A percentile compares a stretch with the other conserved stretches of the same genome.
These are phyloP conservation scores for Hygrocybe punicea DNA, from an alignment of 768 basidiomycete genomes.

Conservation along the genomic window DNA sequence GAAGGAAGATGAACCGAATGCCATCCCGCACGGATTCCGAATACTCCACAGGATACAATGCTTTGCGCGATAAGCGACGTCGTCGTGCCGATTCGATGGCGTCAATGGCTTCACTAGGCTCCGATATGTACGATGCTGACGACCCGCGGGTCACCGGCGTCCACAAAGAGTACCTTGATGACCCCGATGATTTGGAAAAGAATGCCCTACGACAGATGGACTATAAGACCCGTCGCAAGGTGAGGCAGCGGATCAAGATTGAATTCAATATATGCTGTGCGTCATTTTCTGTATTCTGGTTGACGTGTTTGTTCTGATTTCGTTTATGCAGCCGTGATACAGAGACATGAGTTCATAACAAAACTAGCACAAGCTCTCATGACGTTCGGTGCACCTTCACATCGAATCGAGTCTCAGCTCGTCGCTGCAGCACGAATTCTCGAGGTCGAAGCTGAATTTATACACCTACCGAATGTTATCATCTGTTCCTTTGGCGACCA, in stretches of 20 bases:
- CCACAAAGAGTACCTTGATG: slow-evolving; percentile 48
- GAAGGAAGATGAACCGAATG: slow-evolving; percentile 7
- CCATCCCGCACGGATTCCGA: slow-evolving; percentile 18
- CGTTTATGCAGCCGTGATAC: slow-evolving; percentile 55
- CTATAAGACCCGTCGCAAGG: slow-evolving; percentile 64
- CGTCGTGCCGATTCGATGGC: slow-evolving; percentile 42
- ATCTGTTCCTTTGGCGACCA: slow-evolving; percentile 88
- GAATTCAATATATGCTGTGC: slow-evolving; percentile 74
- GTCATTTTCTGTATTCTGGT: slow-evolving; percentile 13
- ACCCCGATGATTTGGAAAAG: slow-evolving; percentile 60
- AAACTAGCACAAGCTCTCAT: slow-evolving; percentile 84
- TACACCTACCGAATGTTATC: slow-evolving; percentile 76
- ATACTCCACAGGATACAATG: slow-evolving; percentile 18
- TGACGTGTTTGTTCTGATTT: background rate
- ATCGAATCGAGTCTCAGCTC: slow-evolving; percentile 91
- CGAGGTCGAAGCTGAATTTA: slow-evolving; percentile 88
- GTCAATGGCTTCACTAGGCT: slow-evolving; percentile 41
- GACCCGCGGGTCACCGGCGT: slow-evolving; percentile 68
- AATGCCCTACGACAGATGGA: slow-evolving; percentile 61
- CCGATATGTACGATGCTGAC: slow-evolving; percentile 63
- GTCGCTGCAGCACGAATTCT: slow-evolving; percentile 84
- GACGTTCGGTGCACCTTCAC: slow-evolving; percentile 89
- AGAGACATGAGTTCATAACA: slow-evolving; percentile 82
- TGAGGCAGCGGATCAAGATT: slow-evolving; percentile 60
- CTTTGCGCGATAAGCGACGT: slow-evolving; percentile 28